Evolutionary conservation across 129 eudicot species (phyloP), one percentile per base, ranked within the genome.

Genomic region (Tagetes erecta): DNA sequence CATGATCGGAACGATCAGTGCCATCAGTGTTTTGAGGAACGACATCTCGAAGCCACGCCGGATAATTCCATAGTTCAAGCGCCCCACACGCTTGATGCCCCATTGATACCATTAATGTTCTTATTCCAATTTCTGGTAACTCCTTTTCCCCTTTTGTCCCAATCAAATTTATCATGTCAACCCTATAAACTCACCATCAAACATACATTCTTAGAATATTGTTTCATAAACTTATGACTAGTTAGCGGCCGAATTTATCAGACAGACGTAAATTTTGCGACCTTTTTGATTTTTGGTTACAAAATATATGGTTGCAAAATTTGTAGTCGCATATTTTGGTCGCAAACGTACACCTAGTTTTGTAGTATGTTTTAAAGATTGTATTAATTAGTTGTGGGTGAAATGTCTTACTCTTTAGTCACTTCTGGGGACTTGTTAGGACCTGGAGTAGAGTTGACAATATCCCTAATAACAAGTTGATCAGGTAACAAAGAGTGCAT

Each of bases 31-130:
- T 83, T 72, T 88, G 90, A 3, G 80, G 70, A 64, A 78, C 73
- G 51, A 88, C 44, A 9, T 83, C 78, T 63, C 90, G 70, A 38
- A 88, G 81, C 84, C 82, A 88, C 62, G 41, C 0, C 1, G 94
- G 90, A 78, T 85, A 88, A 27, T 88, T 88, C 90, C 88, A 85
- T 9, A 88, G 78, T 64, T 85, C 88, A 74, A 88, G 90, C 0
- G 90, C 94, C 0, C 94, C 88, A 55, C 90, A 75, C 10, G 88
- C 83, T 85, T 85, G 94, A 84, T 88, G 94, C 27, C 94, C 90
- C 94, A 88, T 88, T 53, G 94, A 88, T 45, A 85, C 90, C 84
- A 88, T 83, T 67, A 62, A 84, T 72, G 70, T 85, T 8, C 76
- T 57, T 37, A 85, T 81, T 45, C 94, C 94, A 56, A 81, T 78